Conservation (phyloP, 2,329 filamentous ascomycete genomes). For the Tolypocladium tropicale region DNA sequence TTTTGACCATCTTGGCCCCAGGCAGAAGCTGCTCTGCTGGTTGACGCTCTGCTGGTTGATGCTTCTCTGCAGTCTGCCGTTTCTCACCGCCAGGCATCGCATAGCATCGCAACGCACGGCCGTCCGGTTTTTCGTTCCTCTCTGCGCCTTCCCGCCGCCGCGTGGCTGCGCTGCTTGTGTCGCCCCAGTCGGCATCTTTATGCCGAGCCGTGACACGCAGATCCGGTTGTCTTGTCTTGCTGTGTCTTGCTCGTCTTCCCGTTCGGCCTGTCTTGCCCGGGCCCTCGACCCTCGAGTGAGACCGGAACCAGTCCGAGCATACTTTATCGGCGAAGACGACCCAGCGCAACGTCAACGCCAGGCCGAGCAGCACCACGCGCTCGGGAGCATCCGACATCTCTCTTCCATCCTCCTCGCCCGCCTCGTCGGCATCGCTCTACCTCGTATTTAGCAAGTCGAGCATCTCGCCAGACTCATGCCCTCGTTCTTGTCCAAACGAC, state of each 20-base stretch:
- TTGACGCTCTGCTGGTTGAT: too few relatives aligned
- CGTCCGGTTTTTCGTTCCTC: not conserved
- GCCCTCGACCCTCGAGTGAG: not conserved
- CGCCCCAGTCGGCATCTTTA: slow-evolving; percentile 11
- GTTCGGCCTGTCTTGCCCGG: not conserved
- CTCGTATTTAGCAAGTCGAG: not conserved
- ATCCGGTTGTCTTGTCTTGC: not conserved
- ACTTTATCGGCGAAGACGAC: not conserved
- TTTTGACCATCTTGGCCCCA: not conserved
- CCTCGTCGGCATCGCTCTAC: not conserved
- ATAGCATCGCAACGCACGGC: not conserved
- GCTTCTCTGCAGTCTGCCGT: not conserved
- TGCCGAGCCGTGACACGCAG: slow-evolving; percentile 7
- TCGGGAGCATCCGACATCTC: not conserved
- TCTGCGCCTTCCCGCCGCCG: slow-evolving; percentile 8
- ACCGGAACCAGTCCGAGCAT: not conserved
- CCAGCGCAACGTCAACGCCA: not conserved
- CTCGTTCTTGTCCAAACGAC: not conserved
- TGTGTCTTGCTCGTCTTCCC: not conserved
- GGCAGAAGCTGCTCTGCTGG: not conserved
- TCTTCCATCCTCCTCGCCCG: not conserved
- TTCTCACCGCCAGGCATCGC: not conserved
- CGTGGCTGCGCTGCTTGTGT: slow-evolving; percentile 6
- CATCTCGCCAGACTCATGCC: not conserved
- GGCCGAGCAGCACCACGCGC: not conserved